Base-by-base conservation (phyloP, 345 rosid genomes). In the Dimocarpus longan region DNA sequence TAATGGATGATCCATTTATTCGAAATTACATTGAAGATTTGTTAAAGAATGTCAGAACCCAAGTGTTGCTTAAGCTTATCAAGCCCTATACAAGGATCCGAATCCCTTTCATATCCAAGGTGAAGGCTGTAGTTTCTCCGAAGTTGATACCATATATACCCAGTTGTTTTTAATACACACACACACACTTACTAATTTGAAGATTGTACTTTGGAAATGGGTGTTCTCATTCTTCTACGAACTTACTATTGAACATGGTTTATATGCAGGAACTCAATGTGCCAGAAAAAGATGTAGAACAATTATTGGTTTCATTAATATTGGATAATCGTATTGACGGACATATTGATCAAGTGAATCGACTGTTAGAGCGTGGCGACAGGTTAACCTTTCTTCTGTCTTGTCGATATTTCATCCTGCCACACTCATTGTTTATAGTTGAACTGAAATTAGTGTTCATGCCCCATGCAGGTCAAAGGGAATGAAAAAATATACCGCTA, bases 1-100 rank as follows among this genome's bases (percentile, higher is more conserved):
- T 94, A 76, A 97, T 97, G 99, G 99, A 97, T 70, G 99, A 97
- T 75, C 98, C 90, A 22, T 96, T 96, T 77, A 96, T 96, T 74
- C 82, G 98, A 75, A 94, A 97, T 85, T 97, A 94, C 84, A 97
- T 97, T 85, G 98, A 97, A 83, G 98, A 97, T 92, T 80, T 97
- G 70, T 82, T 97, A 80, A 97, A 93, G 95, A 94, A 97, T 80
- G 98, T 97, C 84, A 92, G 99, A 83, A 94, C 98, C 11, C 99
- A 97, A 83, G 98, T 97, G 76, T 84, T 97, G 71, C 96, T 97
- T 65, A 97, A 97, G 92, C 98, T 97, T 80, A 97, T 97, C 68
- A 97, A 94, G 84, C 98, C 98, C 22, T 94, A 94, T 77, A 94
- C 98, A 24, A 94, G 95, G 90, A 94, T 94, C 11, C 88, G 93